Base-by-base conservation (phyloP, 2,329 filamentous ascomycete genomes). In the Cladosporium sp. region DNA sequence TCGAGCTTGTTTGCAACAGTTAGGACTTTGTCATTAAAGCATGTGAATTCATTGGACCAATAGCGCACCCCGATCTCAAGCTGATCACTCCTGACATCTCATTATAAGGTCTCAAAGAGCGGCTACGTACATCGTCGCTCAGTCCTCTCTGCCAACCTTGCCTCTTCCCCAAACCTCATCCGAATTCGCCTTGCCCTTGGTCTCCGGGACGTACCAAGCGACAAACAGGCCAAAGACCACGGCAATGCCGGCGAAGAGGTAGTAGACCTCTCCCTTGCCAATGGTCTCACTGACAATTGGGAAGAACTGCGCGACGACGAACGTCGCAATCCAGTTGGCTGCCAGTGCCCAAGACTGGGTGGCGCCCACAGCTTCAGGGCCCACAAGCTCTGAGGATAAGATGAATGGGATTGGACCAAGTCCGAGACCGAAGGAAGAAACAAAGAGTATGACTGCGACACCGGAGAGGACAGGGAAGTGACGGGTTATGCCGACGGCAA, bases 381-480 rank as follows among this genome's bases (percentile, higher is more conserved):
- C 89, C 0, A 97, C 94, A 2, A 97, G 83, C 74, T 97, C 94
- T 1, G 90, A 92, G 0, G 92, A 88, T 49, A 99, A 82, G 65
- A 97, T 95, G 73, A 97, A 99, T 0, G 94, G 94, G 0, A 99
- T 90, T 0, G 94, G 94, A 0, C 94, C 94, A 0, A 99, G 82
- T 0, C 94, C 94, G 14, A 96, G 83, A 0, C 90, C 94, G 66
- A 97, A 99, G 69, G 89, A 91, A 4, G 85, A 88, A 2, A 97
- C 94, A 68, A 97, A 99, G 25, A 88, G 76, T 11, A 97, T 79
- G 0, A 95, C 92, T 0, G 90, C 85, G 0, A 96, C 70, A 0
- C 91, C 92, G 0, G 91, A 95, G 12, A 97, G 76, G 2, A 89
- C 75, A 68, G 92, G 88, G 65, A 89, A 75, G 25, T 83, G 82